Conservation (phyloP, 805 yeast species). For the Cyberlindnera xishuangbannaensis region DNA sequence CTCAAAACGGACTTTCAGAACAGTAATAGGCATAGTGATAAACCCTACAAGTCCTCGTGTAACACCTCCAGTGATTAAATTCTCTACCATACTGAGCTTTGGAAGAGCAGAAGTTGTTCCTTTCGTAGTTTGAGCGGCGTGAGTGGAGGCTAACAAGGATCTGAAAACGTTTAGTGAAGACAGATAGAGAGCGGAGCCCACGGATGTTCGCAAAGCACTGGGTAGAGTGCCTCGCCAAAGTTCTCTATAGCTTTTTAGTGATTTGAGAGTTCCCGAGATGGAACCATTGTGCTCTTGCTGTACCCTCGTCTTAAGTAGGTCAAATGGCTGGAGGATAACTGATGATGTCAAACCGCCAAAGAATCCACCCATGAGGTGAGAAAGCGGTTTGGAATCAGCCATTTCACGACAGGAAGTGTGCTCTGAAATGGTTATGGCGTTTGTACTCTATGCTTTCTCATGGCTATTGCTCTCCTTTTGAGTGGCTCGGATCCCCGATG, state of each 20-base stretch:
- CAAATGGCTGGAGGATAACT: conserved; percentile 79
- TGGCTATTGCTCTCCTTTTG: too few species aligned
- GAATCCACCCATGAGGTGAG: conserved; percentile 76
- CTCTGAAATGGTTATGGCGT: too few species aligned
- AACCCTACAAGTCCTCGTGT: conserved; percentile 81
- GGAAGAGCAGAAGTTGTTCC: conserved; percentile 50
- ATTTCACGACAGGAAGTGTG: too few species aligned
- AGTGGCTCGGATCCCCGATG: too few species aligned
- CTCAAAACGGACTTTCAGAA: conserved; percentile 84
- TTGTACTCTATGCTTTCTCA: too few species aligned
- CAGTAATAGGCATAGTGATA: conserved; percentile 90
- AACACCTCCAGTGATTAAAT: conserved; percentile 68
- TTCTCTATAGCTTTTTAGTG: conserved; percentile 35
- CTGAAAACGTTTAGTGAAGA: conserved; percentile 64
- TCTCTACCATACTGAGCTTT: conserved; percentile 60
- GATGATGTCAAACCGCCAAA: conserved; percentile 81
- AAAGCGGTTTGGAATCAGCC: conserved; percentile 25
- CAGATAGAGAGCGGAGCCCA: conserved; percentile 85
- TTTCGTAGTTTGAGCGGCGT: conserved; percentile 2
- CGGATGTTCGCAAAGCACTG: conserved; percentile 80
- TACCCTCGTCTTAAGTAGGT: conserved; percentile 78
- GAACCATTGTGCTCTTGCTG: conserved; percentile 49
- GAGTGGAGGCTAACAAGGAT: conserved; percentile 42
- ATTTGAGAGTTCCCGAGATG: conserved; percentile 29
- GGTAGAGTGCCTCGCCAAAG: conserved; percentile 95